Evolutionary conservation across 306 rosid genomes (phyloP).

Genomic region (Gastrolobium bilobum): DNA sequence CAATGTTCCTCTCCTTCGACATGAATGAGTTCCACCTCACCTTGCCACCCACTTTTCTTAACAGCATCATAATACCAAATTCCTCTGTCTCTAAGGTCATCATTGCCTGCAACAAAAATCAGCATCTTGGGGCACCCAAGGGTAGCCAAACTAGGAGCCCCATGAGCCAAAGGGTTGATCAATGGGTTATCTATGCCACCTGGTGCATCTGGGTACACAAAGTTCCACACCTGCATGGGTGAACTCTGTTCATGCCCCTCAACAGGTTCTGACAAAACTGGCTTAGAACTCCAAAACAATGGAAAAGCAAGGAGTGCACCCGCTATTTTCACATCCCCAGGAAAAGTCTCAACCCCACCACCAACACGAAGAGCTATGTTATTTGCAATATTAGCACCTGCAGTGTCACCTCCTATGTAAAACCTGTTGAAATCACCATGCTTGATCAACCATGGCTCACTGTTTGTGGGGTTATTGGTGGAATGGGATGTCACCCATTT

Average conservation of each 20-base stretch:
- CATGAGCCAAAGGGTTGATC: conserved; percentile 57
- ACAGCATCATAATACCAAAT: conserved; percentile 53
- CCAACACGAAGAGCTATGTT: conserved; percentile 50
- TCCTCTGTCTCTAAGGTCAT: conserved; percentile 60
- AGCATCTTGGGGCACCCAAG: conserved; percentile 53
- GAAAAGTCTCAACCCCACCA: conserved; percentile 41
- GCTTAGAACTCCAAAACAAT: conserved; percentile 56
- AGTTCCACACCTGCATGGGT: conserved; percentile 46
- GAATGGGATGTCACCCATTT: conserved; percentile 58
- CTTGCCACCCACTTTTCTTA: conserved; percentile 62
- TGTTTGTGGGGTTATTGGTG: background rate
- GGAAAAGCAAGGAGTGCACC: conserved; percentile 54
- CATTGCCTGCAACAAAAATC: conserved; percentile 56
- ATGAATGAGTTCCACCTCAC: conserved; percentile 53
- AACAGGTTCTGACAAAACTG: conserved; percentile 45
- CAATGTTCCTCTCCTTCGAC: conserved; percentile 59
- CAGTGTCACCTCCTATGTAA: conserved; percentile 58
- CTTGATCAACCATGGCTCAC: conserved; percentile 61
- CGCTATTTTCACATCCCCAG: conserved; percentile 45
- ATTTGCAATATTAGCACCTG: conserved; percentile 58
- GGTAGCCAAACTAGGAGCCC: conserved; percentile 53
- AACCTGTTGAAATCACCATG: conserved; percentile 58
- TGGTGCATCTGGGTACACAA: conserved; percentile 54
- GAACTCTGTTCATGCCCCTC: conserved; percentile 44
- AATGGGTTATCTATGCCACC: conserved; percentile 56